These are phyloP conservation scores for Phytopythium helicoides DNA, from an alignment of 352 stramenopile species.

Conservation along the genomic window DNA sequence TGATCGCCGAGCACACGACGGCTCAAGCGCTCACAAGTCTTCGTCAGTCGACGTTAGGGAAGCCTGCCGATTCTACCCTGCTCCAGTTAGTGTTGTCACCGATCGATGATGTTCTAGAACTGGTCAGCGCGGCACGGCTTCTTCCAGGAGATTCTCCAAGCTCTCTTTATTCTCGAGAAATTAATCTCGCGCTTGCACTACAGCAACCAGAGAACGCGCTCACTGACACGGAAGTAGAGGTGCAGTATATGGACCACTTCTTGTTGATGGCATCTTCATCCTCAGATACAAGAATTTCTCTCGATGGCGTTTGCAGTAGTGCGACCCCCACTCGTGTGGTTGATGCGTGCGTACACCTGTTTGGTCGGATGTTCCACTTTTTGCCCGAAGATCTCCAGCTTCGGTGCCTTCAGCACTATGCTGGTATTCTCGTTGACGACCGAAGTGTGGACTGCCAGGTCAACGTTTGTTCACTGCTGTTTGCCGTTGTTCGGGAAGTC, in stretches of 20 bases:
- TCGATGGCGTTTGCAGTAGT: slow-evolving; percentile 51
- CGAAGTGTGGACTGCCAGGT: slow-evolving; percentile 56
- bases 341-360: slow-evolving; percentile 73
- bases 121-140: slow-evolving; percentile 52
- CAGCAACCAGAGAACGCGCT: slow-evolving; percentile 70
- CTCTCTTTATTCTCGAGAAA: slow-evolving; percentile 64
- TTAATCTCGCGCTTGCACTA: slow-evolving; percentile 75
- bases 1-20: slow-evolving; percentile 78
- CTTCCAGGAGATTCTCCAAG: slow-evolving; percentile 60
- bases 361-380: slow-evolving; percentile 74
- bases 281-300: slow-evolving; percentile 20
- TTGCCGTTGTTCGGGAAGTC: slow-evolving; percentile 59
- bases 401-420: slow-evolving; percentile 78
- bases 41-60: slow-evolving; percentile 40
- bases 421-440: slow-evolving; percentile 54
- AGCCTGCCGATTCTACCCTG: slow-evolving; percentile 63
- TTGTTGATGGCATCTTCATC: slow-evolving; percentile 42
- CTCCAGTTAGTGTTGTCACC: slow-evolving; percentile 52
- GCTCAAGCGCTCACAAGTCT: slow-evolving; percentile 76
- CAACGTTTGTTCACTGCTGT: slow-evolving; percentile 78
- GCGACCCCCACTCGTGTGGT: slow-evolving; percentile 83
- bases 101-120: slow-evolving; percentile 58
- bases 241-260: slow-evolving; percentile 83
- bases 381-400: slow-evolving; percentile 83
- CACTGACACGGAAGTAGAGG: slow-evolving; percentile 79